A percentile compares a stretch with the other conserved stretches of the same genome.
phyloP scores from a whole-genome alignment of 2,329 filamentous ascomycete species.

The Ascochyta fabae region DNA sequence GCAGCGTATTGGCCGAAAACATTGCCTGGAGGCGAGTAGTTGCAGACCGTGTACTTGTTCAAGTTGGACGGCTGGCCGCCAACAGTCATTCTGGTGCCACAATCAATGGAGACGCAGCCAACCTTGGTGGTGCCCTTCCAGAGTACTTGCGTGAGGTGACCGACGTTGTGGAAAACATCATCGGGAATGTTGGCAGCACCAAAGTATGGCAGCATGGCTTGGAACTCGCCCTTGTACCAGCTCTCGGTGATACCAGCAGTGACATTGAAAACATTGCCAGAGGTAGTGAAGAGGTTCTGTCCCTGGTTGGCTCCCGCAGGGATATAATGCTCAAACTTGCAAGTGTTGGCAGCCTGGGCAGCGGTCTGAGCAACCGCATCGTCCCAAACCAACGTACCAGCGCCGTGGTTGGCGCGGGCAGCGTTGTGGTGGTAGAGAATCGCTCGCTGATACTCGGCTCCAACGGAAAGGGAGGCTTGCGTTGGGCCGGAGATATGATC shows the following conservation, averaged over 20 bases:
- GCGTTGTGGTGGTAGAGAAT: conserved; percentile 79
- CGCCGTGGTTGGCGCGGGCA: conserved; percentile 83
- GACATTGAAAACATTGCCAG: conserved; percentile 60
- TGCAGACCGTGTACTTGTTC: conserved; percentile 74
- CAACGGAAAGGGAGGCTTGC: conserved; percentile 36
- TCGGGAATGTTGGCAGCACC: conserved; percentile 62
- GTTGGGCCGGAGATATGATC: conserved; percentile 27
- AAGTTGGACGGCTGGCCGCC: conserved; percentile 25
- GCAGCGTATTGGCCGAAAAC: conserved; percentile 58
- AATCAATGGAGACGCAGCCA: conserved; percentile 45
- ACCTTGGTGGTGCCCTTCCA: conserved; percentile 49
- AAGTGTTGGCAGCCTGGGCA: conserved; percentile 72
- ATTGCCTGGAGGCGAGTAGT: conserved; percentile 77
- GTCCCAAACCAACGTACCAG: conserved; percentile 70
- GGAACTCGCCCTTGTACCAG: conserved; percentile 87
- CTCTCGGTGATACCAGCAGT: conserved; percentile 75
- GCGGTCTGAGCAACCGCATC: conserved; percentile 65
- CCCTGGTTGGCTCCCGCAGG: conserved; percentile 66
- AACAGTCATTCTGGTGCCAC: conserved; percentile 34
- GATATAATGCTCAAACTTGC: conserved; percentile 71
- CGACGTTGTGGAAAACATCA: conserved; percentile 44
- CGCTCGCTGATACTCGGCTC: conserved; percentile 37
- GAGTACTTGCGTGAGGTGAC: conserved; percentile 48
- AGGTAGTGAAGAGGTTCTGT: conserved; percentile 86
- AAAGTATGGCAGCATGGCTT: conserved; percentile 64